Evolutionary conservation across 2,329 filamentous ascomycete genomes (phyloP).

Genomic region (Bertia moriformis): DNA sequence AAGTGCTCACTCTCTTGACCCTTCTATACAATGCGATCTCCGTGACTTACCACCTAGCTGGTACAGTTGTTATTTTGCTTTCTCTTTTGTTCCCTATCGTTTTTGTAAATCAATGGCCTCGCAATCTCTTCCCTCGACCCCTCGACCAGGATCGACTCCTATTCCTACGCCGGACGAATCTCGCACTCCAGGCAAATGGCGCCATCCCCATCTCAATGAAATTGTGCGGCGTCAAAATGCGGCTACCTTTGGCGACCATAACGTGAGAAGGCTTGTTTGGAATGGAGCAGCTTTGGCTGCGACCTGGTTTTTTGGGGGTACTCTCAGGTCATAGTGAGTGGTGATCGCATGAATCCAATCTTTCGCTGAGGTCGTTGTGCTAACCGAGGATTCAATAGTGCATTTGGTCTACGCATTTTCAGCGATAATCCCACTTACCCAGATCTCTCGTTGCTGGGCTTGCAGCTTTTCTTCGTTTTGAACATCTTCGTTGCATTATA

Average conservation of each 20-base stretch:
- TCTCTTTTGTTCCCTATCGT: too few species aligned
- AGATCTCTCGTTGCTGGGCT: neutral
- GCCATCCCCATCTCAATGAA: slow-evolving; percentile 1
- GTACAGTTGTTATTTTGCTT: too few species aligned
- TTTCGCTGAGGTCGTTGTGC: too few species aligned
- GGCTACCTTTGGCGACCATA: neutral
- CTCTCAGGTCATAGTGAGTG: neutral
- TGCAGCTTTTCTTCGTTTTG: neutral
- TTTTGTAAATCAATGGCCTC: too few species aligned
- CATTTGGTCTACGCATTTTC: neutral
- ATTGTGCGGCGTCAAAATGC: neutral
- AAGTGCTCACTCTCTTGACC: neutral
- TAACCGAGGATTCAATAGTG: neutral
- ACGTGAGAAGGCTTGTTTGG: neutral
- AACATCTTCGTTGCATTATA: neutral
- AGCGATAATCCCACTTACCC: neutral
- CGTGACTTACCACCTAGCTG: too few species aligned
- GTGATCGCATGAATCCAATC: neutral
- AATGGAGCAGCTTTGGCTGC: neutral
- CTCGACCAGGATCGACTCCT: neutral
- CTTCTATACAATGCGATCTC: too few species aligned
- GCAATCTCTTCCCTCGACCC: neutral
- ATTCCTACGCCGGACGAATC: neutral
- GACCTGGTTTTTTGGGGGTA: neutral
- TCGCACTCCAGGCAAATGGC: neutral